phyloP scores from a whole-genome alignment of 1,139 yeast genomes.

The Yamadazyma dendronema region DNA sequence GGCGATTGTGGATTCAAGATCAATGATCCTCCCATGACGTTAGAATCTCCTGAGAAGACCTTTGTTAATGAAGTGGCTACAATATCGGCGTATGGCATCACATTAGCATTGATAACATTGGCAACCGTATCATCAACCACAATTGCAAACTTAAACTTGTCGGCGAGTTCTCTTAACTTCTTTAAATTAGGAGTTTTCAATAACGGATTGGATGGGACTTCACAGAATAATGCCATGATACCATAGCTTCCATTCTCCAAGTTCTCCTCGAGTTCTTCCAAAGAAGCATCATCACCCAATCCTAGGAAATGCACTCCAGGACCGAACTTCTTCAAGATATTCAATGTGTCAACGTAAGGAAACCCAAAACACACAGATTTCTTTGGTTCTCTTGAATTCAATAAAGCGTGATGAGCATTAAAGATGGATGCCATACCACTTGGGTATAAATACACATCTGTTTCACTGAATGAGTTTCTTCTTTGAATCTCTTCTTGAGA shows the following conservation, averaged over 20 bases:
- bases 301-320: conserved; percentile 85
- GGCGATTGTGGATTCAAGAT: conserved; percentile 69
- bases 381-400: conserved; percentile 37
- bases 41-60: conserved; percentile 90
- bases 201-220: conserved; percentile 91
- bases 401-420: conserved; percentile 69
- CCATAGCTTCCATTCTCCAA: conserved; percentile 63
- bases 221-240: conserved; percentile 75
- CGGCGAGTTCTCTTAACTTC: conserved; percentile 63
- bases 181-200: conserved; percentile 77
- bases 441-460: conserved; percentile 81
- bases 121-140: conserved; percentile 95
- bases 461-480: conserved; percentile 31
- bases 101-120: conserved; percentile 80
- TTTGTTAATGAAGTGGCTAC: conserved; percentile 87
- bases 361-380: conserved; percentile 92
- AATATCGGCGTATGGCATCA: conserved; percentile 78
- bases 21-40: conserved; percentile 92
- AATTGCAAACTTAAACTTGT: conserved; percentile 68
- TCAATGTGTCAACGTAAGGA: conserved; percentile 91
- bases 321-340: conserved; percentile 84
- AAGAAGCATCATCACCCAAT: conserved; percentile 71
- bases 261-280: conserved; percentile 60
- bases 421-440: conserved; percentile 93
- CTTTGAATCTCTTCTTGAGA: conserved; percentile 19